Base-by-base conservation (phyloP, 768 basidiomycete genomes). In the Termitomyces eurrhizus region DNA sequence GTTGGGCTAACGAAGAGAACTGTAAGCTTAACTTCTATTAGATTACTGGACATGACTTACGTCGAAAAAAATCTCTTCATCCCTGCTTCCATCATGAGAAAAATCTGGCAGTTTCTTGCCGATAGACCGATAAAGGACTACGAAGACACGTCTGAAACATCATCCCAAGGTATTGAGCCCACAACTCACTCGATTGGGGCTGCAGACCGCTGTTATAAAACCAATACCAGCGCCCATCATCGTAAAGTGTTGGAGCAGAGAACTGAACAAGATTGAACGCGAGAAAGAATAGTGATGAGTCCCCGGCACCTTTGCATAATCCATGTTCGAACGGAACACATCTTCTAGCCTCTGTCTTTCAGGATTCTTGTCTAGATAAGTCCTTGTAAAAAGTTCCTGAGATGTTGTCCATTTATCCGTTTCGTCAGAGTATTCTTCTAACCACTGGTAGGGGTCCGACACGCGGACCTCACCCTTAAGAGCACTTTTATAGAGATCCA, bases 221-320 rank as follows among this genome's bases (percentile, higher is more conserved):
- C 89, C 90, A 91, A 66, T 93, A 94, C 87, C 89, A 93, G 52
- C 80, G 81, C 16, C 79, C 81, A 65, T 92, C 89, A 14, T 85
- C 77, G 62, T 83, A 82, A 56, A 89, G 63, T 13, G 64, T 70
- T 0, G 91, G 92, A 0, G 84, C 74, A 24, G 82, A 83, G 69
- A 90, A 89, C 88, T 90, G 57, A 44, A 21, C 54, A 53, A 57
- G 51, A 49, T 54, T 39, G 53, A 62, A 16, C 51, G 13, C 41
- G 53, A 29, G 36, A n/a, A 45, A 14, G 32, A 52, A 52, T 21
- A 36, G 24, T 46, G 44, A 13, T 1, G 26, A 57, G 36, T 52
- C 48, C 50, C 56, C 32, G 12, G 37, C 67, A 79, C 80, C 74
- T 78, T 80, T 1, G 75, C 72, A 66, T 78, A 81, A 64, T 80